Base-by-base conservation (phyloP, 345 rosid genomes). In the Arabidopsis arenosa region DNA sequence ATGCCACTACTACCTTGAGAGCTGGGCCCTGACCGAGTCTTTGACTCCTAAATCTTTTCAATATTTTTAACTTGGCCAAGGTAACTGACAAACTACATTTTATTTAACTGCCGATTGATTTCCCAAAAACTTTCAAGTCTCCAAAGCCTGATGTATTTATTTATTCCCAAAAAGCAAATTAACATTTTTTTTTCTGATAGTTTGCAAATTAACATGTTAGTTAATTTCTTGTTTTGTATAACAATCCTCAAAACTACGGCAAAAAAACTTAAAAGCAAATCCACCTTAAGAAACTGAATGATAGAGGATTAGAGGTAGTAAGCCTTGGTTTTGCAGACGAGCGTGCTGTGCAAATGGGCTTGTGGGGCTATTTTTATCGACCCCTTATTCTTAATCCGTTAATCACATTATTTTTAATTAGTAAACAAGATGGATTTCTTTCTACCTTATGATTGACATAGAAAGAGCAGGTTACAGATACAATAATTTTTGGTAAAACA, bases 21-120 rank as follows among this genome's bases (percentile, higher is more conserved):
- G 15, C 40, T 23, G 63, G 17, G 54, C 17, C 18, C 53, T 17
- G 43, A 55, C 72, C 5, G 32, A 66, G 35, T 54, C 43, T 53
- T 68, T 54, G 41, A 44, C 65, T 57, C 65, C 41, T 56, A 28
- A 63, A 45, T 45, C 51, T 45, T 45, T 17, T 45, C 51, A 44
- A 44, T 2, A 30, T 30, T 55, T 30, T 55, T 13, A 26, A 55
- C 15, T 55, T 54, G 5, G 1, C 37, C 37, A 1, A 28, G 60
- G 17, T 30, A 28, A 55, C 13, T 26, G 35, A 54, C 2, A 28
- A 28, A 28, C 9, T 28, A 28, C 13, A 28, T 13, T 4, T 21
- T 23, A 52, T 9, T 48, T 26, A 26, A 5, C 2, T 54, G 2
- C 1, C 3, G 6, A 55, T 13, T 32, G 23, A 7, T 10, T 41